phyloP scores from a whole-genome alignment of 305 asterid genomes.

The Solanum aculeatissimum region DNA sequence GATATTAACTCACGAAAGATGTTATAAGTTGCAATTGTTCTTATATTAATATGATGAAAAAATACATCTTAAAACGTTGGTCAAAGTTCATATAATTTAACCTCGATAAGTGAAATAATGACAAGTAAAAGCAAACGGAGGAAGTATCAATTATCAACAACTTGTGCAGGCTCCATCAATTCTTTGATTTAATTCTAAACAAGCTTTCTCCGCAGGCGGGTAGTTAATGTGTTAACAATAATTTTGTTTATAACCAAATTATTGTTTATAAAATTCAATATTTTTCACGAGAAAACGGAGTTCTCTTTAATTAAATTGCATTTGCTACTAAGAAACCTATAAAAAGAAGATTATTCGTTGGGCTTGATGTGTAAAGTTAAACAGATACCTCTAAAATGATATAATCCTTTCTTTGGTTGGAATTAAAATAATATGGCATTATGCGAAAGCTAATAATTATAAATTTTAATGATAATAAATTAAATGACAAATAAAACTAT shows the following conservation, averaged over 20 bases:
- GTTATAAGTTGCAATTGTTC: no score
- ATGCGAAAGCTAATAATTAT: not conserved
- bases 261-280: not conserved
- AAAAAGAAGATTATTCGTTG: not conserved
- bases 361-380: not conserved
- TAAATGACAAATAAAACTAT: not conserved
- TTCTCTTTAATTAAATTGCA: not conserved
- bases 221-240: not conserved
- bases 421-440: not conserved
- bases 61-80: no score
- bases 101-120: no score
- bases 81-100: no score
- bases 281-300: not conserved
- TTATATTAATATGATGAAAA: no score
- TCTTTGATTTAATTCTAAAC: not conserved
- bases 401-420: not conserved
- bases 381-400: not conserved
- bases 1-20: no score
- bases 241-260: not conserved
- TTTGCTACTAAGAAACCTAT: not conserved
- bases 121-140: no score
- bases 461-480: not conserved
- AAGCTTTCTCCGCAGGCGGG: not conserved
- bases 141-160: not conserved
- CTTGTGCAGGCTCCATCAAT: not conserved